A percentile compares a stretch with the other conserved stretches of the same genome.
These are phyloP conservation scores for Ustilago loliicola DNA, from an alignment of 1,284 basidiomycete species.

Conservation along the genomic window DNA sequence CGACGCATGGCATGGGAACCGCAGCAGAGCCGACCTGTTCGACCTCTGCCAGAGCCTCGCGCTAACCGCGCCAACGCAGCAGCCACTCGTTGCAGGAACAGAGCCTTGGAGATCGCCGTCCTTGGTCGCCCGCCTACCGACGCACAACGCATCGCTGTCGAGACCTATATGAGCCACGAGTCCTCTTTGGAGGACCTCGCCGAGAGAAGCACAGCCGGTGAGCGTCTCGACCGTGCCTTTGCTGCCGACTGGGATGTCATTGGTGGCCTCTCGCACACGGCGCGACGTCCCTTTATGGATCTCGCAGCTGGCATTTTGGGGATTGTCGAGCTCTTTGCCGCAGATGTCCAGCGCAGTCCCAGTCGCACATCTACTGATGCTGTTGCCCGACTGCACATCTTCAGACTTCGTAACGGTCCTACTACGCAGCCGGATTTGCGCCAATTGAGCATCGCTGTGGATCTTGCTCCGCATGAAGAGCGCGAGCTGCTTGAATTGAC, in stretches of 20 bases:
- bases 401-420: constrained; percentile 22
- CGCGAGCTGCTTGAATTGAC: constrained; percentile 26
- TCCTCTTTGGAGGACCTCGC: constrained; percentile 31
- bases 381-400: constrained; percentile 29
- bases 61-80: constrained; percentile 7
- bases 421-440: constrained; percentile 23
- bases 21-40: constrained; percentile 10
- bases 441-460: constrained; percentile 34
- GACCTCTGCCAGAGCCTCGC: constrained; percentile 29
- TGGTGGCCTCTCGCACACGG: constrained; percentile 26
- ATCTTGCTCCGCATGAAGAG: constrained; percentile 23
- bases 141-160: constrained; percentile 27
- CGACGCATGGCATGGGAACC: constrained; percentile 15
- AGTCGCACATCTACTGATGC: not conserved
- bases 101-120: constrained; percentile 33
- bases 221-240: constrained; percentile 41
- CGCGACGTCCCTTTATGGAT: constrained; percentile 47
- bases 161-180: constrained; percentile 19
- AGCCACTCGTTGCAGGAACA: constrained; percentile 29
- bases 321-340: constrained; percentile 24
- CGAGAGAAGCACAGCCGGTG: constrained; percentile 20
- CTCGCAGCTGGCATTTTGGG: constrained; percentile 40
- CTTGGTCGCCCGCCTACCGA: constrained; percentile 36
- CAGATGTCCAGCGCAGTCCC: not conserved
- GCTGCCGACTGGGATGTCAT: constrained; percentile 45